A percentile compares a stretch with the other conserved stretches of the same genome.
phyloP scores from a whole-genome alignment of 441 rosid genomes.

The Lepidium campestre region DNA sequence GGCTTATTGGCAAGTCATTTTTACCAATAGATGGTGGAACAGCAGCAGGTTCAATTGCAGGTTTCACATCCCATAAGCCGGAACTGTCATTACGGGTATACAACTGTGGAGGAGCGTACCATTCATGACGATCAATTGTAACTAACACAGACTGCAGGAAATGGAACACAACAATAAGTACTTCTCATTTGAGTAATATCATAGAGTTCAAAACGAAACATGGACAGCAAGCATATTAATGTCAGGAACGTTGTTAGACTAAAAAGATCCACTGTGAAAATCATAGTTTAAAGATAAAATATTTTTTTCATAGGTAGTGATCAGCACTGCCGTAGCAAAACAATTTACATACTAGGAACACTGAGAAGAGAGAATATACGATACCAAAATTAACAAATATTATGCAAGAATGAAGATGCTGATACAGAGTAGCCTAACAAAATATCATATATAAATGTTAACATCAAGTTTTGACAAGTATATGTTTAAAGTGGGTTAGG shows the following conservation, averaged over 20 bases:
- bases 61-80: constrained; percentile 76
- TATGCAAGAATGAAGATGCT: constrained; percentile 4
- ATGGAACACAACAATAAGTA: constrained; percentile 8
- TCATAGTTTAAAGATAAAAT: background rate
- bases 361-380: background rate
- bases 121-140: constrained; percentile 90
- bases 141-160: constrained; percentile 83
- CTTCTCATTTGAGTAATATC: constrained; percentile 9
- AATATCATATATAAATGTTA: constrained; percentile 1
- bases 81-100: constrained; percentile 86
- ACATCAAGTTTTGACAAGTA: background rate
- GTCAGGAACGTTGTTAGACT: background rate
- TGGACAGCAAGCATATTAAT: constrained; percentile 4
- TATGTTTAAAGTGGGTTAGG: constrained; percentile 1
- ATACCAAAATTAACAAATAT: constrained; percentile 6
- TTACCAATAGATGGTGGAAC: constrained; percentile 31
- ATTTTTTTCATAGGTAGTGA: background rate
- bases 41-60: constrained; percentile 48
- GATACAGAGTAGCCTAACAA: background rate
- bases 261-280: background rate
- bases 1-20: constrained; percentile 24
- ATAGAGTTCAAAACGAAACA: constrained; percentile 2
- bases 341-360: background rate
- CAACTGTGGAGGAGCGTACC: constrained; percentile 92
- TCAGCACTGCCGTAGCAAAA: constrained; percentile 8